phyloP scores from a whole-genome alignment of 495 filamentous ascomycete species.

The Schizothecium vesticola region DNA sequence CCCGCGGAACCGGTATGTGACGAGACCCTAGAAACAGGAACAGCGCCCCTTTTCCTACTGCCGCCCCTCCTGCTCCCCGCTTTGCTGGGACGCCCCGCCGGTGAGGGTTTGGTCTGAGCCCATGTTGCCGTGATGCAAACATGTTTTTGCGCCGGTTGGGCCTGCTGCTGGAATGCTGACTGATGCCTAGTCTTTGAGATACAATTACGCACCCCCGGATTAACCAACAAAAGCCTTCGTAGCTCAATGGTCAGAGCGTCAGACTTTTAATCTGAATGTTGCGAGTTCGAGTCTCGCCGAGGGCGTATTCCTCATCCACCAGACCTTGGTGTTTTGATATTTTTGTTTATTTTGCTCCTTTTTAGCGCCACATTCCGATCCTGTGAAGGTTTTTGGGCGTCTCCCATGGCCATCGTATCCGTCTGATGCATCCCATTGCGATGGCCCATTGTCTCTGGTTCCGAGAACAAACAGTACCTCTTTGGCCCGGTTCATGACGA shows the following conservation, averaged over 20 bases:
- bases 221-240: constrained; percentile 15
- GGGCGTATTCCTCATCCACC: constrained; percentile 4
- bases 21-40: background rate
- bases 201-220: background rate
- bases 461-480: background rate
- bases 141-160: background rate
- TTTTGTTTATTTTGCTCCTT: constrained; percentile 4
- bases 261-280: constrained; percentile 35
- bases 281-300: constrained; percentile 33
- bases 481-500: background rate
- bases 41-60: background rate
- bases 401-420: background rate
- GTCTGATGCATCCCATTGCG: background rate
- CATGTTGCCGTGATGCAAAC: background rate
- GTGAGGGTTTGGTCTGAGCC: background rate
- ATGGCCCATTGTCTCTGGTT: background rate
- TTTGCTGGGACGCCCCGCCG: background rate
- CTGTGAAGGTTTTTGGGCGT: background rate
- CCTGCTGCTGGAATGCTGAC: background rate
- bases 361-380: no score
- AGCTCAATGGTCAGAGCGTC: constrained; percentile 32
- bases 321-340: background rate
- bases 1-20: background rate
- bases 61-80: background rate
- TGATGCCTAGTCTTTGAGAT: background rate